phyloP scores from a whole-genome alignment of 2,329 filamentous ascomycete genomes.

The Ascochyta viciae-villosae region DNA sequence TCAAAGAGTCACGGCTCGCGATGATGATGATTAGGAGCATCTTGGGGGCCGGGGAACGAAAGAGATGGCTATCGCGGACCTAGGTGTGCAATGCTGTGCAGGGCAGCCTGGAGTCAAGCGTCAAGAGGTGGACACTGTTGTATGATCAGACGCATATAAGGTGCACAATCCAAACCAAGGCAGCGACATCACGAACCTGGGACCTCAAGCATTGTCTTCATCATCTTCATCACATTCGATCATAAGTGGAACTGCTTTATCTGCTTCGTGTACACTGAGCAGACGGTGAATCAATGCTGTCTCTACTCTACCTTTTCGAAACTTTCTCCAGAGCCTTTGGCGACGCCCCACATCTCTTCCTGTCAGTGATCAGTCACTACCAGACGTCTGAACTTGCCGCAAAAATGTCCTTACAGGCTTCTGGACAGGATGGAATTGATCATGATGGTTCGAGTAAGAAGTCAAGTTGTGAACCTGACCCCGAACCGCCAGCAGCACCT shows the following conservation, averaged over 20 bases:
- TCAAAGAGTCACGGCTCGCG: constrained; percentile 4
- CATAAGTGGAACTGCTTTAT: not conserved
- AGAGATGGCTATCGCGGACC: constrained; percentile 8
- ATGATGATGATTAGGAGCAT: constrained; percentile 5
- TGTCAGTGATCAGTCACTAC: constrained; percentile 5
- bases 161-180: not conserved
- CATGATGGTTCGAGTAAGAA: not conserved
- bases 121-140: not conserved
- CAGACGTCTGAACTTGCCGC: not conserved
- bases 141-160: constrained; percentile 10
- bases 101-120: constrained; percentile 6
- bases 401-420: not conserved
- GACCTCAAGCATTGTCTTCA: not conserved
- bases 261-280: not conserved
- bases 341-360: constrained; percentile 5
- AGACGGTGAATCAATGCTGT: not conserved
- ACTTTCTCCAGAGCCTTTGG: not conserved
- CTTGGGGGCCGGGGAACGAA: constrained; percentile 11
- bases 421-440: not conserved
- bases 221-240: not conserved
- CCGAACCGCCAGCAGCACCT: constrained; percentile 37
- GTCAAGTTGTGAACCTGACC: constrained; percentile 20
- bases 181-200: constrained; percentile 1
- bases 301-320: not conserved
- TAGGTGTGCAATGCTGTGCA: not conserved